Conservation (phyloP, 2,329 filamentous ascomycete genomes). For the Colletotrichum karsti region DNA sequence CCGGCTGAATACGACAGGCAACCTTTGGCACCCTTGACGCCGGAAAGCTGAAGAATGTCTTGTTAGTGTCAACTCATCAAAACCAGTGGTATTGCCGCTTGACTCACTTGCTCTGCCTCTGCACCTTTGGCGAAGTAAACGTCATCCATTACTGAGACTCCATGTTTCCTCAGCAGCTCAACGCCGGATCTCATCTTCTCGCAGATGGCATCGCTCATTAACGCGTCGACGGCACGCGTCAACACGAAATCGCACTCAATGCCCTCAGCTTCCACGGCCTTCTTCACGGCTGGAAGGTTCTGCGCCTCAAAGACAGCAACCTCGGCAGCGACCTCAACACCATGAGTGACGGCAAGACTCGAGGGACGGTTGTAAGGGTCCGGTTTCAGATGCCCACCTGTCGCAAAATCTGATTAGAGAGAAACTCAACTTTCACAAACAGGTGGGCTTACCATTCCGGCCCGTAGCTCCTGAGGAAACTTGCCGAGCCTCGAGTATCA, state of each 20-base stretch:
- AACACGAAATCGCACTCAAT: slow-evolving; percentile 55
- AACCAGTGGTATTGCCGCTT: slow-evolving; percentile 27
- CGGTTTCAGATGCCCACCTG: slow-evolving; percentile 58
- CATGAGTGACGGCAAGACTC: slow-evolving; percentile 60
- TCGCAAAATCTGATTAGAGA: slow-evolving; percentile 41
- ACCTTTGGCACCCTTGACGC: slow-evolving; percentile 48
- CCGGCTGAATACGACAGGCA: slow-evolving; percentile 43
- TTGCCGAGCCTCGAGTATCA: slow-evolving; percentile 59
- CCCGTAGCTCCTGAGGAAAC: slow-evolving; percentile 62
- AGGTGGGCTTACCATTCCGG: slow-evolving; percentile 54
- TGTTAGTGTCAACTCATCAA: slow-evolving; percentile 34
- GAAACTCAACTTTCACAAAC: slow-evolving; percentile 51
- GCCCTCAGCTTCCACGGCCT: slow-evolving; percentile 43
- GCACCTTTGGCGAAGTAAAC: slow-evolving; percentile 37
- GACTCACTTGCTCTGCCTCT: slow-evolving; percentile 39
- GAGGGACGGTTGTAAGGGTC: slow-evolving; percentile 62
- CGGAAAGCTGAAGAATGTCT: slow-evolving; percentile 50
- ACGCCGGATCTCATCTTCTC: slow-evolving; percentile 36
- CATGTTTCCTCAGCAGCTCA: slow-evolving; percentile 39
- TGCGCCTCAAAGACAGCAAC: slow-evolving; percentile 58
- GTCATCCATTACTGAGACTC: slow-evolving; percentile 35
- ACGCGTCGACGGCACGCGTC: slow-evolving; percentile 48
- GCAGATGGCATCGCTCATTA: slow-evolving; percentile 36
- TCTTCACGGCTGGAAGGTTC: slow-evolving; percentile 46
- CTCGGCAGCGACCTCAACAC: slow-evolving; percentile 34